These are phyloP conservation scores for Sphagnurus paluster DNA, from an alignment of 1,284 basidiomycete genomes.

Conservation along the genomic window DNA sequence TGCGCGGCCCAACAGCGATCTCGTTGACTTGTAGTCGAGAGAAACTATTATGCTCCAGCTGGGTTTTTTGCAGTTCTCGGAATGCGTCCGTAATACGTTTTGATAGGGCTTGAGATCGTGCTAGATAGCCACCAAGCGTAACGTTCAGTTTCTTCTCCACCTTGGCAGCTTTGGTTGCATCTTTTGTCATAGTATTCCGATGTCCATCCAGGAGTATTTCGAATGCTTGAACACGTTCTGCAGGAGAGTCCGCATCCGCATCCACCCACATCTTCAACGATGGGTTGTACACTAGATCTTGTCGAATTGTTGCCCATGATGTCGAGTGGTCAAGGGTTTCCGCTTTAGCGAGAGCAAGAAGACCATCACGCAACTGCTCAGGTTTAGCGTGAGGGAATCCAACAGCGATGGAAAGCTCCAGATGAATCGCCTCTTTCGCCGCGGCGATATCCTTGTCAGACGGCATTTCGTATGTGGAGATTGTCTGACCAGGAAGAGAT, in stretches of 20 bases:
- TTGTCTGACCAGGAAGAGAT: constrained; percentile 71
- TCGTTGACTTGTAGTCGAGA: constrained; percentile 72
- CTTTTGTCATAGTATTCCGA: constrained; percentile 78
- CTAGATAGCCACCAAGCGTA: constrained; percentile 88
- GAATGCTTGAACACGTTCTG: constrained; percentile 69
- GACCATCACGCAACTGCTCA: constrained; percentile 74
- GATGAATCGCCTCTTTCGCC: constrained; percentile 76
- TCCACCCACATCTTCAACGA: constrained; percentile 68
- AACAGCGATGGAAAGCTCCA: constrained; percentile 77
- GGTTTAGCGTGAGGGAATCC: constrained; percentile 86
- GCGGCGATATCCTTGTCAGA: constrained; percentile 75
- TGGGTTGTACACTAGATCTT: constrained; percentile 65
- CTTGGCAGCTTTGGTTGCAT: constrained; percentile 82
- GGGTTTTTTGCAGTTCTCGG: constrained; percentile 64
- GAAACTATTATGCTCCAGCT: constrained; percentile 81
- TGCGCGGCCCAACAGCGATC: constrained; percentile 68
- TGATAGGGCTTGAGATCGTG: constrained; percentile 69
- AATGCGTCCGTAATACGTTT: constrained; percentile 71
- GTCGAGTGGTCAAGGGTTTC: constrained; percentile 56
- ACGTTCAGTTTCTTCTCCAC: constrained; percentile 90
- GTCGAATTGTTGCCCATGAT: constrained; percentile 71
- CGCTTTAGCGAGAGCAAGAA: constrained; percentile 60
- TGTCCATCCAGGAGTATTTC: constrained; percentile 59
- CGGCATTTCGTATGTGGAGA: constrained; percentile 75
- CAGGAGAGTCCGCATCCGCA: constrained; percentile 51